Conservation (phyloP, 2,329 filamentous ascomycete genomes). For the Monilinia vaccinii-corymbosi region DNA sequence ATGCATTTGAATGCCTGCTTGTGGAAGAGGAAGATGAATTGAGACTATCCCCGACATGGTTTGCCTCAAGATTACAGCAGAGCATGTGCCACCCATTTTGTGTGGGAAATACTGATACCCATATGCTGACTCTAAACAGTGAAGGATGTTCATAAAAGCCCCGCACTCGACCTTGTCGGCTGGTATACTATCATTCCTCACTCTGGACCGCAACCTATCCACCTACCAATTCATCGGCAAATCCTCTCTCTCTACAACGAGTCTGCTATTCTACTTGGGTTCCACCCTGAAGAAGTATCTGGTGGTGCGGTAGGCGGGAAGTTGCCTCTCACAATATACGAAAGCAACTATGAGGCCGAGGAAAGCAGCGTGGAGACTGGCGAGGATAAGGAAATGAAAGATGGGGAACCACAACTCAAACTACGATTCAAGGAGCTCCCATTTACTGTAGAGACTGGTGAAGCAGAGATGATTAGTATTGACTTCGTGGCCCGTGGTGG, state of each 20-base stretch:
- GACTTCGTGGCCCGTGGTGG: slow-evolving; percentile 84
- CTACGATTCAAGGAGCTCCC: slow-evolving; percentile 75
- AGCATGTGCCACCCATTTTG: slow-evolving; percentile 46
- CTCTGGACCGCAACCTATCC: slow-evolving; percentile 56
- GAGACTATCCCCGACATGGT: slow-evolving; percentile 61
- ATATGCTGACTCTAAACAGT: slow-evolving; percentile 41
- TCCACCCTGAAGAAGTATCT: slow-evolving; percentile 59
- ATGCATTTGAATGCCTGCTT: slow-evolving; percentile 75
- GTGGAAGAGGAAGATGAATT: slow-evolving; percentile 42
- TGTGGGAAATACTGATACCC: background rate
- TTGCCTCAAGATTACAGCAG: slow-evolving; percentile 69
- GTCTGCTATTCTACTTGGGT: slow-evolving; percentile 74
- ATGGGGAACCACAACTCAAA: slow-evolving; percentile 44
- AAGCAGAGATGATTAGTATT: slow-evolving; percentile 96
- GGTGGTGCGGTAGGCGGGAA: slow-evolving; percentile 59
- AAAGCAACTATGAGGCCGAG: slow-evolving; percentile 70
- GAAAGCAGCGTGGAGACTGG: slow-evolving; percentile 40
- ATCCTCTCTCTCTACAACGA: slow-evolving; percentile 71
- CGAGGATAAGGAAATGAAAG: slow-evolving; percentile 66
- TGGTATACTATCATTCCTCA: slow-evolving; percentile 78
- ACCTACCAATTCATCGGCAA: slow-evolving; percentile 69
- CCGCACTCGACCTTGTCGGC: slow-evolving; percentile 76
- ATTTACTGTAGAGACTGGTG: slow-evolving; percentile 85
- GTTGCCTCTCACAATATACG: slow-evolving; percentile 84
- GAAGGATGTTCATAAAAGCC: slow-evolving; percentile 78